Conservation (phyloP, 139 green algal species). For the Marvania coccoides region DNA sequence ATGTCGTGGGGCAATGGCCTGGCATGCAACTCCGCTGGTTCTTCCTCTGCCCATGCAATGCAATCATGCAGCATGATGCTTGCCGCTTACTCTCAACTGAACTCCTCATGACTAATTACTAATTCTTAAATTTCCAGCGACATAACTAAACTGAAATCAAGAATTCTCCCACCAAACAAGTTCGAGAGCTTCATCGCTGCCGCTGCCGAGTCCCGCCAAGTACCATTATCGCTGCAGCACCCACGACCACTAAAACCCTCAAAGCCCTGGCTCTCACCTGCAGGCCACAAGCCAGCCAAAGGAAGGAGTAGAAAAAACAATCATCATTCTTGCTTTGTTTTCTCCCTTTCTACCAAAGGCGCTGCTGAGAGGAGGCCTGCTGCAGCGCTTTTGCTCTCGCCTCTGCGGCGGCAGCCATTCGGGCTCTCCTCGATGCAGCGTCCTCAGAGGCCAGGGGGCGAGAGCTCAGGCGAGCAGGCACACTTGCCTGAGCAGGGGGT, state of each 20-base stretch:
- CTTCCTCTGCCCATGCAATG: no score
- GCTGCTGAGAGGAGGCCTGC: constrained; percentile 30
- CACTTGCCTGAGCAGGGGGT: constrained; percentile 4
- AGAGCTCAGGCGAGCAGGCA: constrained; percentile 2
- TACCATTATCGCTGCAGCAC: neutral
- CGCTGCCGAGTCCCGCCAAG: neutral
- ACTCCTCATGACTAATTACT: no score
- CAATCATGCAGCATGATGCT: no score
- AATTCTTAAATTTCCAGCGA: no score
- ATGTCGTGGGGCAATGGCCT: no score
- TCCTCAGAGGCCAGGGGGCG: constrained; percentile 36
- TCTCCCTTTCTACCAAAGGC: constrained; percentile 20
- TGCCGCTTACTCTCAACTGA: no score
- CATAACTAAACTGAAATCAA: no score
- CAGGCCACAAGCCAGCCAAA: neutral
- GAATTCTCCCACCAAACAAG: no score
- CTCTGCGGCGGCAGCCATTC: constrained; percentile 69
- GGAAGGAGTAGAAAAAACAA: neutral
- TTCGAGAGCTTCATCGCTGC: neutral
- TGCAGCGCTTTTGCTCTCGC: constrained; percentile 58
- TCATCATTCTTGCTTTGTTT: neutral
- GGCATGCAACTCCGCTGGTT: no score
- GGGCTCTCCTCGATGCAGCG: constrained; percentile 35
- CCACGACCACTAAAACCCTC: neutral
- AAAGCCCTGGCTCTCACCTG: neutral